Evolutionary conservation across 2,329 filamentous ascomycete species (phyloP).

Genomic region (Trichophyton mentagrophytes): DNA sequence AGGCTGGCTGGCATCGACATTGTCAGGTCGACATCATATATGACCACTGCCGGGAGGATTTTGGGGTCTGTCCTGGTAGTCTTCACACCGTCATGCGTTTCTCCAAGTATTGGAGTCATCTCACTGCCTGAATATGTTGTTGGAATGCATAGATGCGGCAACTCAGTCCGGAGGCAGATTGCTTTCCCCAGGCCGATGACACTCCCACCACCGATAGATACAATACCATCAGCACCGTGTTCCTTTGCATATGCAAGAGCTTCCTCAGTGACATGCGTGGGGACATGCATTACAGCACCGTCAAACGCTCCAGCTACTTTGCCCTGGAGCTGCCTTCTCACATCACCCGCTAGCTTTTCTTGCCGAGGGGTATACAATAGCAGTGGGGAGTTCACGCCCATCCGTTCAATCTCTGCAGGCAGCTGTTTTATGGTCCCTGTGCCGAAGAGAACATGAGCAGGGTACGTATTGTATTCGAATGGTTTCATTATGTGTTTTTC

Average conservation of each 20-base stretch:
- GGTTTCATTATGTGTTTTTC: conserved; percentile 9
- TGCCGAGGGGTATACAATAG: conserved; percentile 47
- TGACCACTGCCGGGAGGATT: conserved; percentile 48
- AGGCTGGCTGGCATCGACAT: conserved; percentile 43
- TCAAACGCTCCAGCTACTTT: conserved; percentile 41
- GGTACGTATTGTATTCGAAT: conserved; percentile 45
- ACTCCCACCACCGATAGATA: conserved; percentile 51
- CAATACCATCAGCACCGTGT: conserved; percentile 40
- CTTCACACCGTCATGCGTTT: conserved; percentile 47
- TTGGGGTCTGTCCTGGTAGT: conserved; percentile 45
- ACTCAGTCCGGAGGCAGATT: conserved; percentile 39
- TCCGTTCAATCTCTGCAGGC: conserved; percentile 31
- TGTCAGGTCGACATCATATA: conserved; percentile 53
- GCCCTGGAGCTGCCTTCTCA: conserved; percentile 35
- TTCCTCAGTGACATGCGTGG: conserved; percentile 43
- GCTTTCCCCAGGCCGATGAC: conserved; percentile 52
- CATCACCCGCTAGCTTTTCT: conserved; percentile 33
- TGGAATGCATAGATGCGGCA: conserved; percentile 49
- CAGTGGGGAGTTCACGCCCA: conserved; percentile 39
- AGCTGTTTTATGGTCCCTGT: conserved; percentile 41
- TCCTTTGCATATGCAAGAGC: conserved; percentile 38
- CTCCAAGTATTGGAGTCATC: conserved; percentile 53
- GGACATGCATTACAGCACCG: conserved; percentile 52
- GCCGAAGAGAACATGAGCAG: conserved; percentile 45
- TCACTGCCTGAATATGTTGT: conserved; percentile 51